Conservation (phyloP, 345 rosid genomes). For the Linum lewisii region DNA sequence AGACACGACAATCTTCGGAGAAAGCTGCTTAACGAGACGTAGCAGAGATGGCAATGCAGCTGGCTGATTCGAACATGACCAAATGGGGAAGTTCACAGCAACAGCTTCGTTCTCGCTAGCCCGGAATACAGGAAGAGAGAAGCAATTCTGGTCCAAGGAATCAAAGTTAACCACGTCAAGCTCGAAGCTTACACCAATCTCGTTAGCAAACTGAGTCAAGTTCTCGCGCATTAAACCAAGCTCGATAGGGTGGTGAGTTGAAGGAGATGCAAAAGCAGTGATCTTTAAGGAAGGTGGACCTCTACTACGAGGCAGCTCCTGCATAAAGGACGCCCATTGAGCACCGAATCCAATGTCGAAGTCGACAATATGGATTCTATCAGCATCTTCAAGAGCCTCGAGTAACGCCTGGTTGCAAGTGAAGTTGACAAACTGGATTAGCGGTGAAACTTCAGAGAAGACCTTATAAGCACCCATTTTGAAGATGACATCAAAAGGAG, state of each 20-base stretch:
- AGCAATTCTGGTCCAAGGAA: slow-evolving; percentile 30
- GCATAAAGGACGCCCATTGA: slow-evolving; percentile 62
- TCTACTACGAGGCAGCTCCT: slow-evolving; percentile 41
- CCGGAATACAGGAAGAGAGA: slow-evolving; percentile 25
- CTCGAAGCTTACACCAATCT: slow-evolving; percentile 38
- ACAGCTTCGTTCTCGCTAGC: slow-evolving; percentile 35
- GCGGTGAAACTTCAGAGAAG: slow-evolving; percentile 44
- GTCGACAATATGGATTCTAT: slow-evolving; percentile 41
- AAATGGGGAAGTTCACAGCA: slow-evolving; percentile 42
- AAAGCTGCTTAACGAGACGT: slow-evolving; percentile 61
- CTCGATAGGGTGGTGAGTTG: slow-evolving; percentile 36
- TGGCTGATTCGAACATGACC: slow-evolving; percentile 33
- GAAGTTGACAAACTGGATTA: slow-evolving; percentile 43
- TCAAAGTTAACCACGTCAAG: slow-evolving; percentile 41
- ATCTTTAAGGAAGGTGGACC: slow-evolving; percentile 37
- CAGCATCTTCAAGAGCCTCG: slow-evolving; percentile 34
- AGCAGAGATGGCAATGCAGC: slow-evolving; percentile 41
- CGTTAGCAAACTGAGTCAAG: slow-evolving; percentile 38
- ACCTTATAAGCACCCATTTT: slow-evolving; percentile 46
- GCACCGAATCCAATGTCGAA: slow-evolving; percentile 54
- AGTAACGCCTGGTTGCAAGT: slow-evolving; percentile 48
- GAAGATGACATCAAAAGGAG: slow-evolving; percentile 36
- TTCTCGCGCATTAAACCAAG: slow-evolving; percentile 41
- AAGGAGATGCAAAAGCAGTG: slow-evolving; percentile 46
- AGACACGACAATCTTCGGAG: slow-evolving; percentile 71